Base-by-base conservation (phyloP, 2,329 filamentous ascomycete genomes). In the Ophiostoma piceae region DNA sequence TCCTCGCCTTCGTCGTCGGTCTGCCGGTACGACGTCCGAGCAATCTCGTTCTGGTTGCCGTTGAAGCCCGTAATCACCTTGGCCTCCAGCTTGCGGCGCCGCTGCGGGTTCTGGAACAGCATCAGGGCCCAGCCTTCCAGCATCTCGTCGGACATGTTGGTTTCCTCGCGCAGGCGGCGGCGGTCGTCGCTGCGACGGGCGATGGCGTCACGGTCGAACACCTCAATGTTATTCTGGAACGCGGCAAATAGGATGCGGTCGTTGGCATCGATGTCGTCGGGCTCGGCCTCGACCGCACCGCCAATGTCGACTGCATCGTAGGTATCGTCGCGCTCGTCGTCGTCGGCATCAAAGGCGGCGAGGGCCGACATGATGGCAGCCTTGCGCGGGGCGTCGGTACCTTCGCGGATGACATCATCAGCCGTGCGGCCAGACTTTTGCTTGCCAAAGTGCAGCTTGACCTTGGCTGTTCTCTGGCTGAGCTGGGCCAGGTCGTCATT, bases 241-340 rank as follows among this genome's bases (percentile, higher is more conserved):
- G 88, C 85, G 35, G 84, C 85, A 83, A 92, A 97, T 0, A 99
- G 82, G 0, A 81, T 80, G 57, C 78, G 77, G 54, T 77, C 76
- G 67, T 87, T 85, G 54, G 84, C 83, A n/a, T 66, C 65, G 19
- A 41, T 26, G 74, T 96, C 93, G 71, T 85, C 83, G n/a, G 87
- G 83, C 6, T 85, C 82, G 22, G 84, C 83, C 74, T 97, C 93
- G 2, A 97, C 88, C 0, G 91, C 92, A 29, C 94, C 94, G 47
- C 95, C 95, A 1, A 98, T 92, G 76, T 98, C 95, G 67, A 88
- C 92, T 1, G 90, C 88, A 75, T 99, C 95, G 77, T 99, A 99
- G 0, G 94, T 98, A 78, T 99, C 95, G 78, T 99, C 95, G 47
- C 93, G 87, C 80, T 99, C 95, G 77, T 99, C 95, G 74, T 98